Evolutionary conservation across 2,329 filamentous ascomycete species (phyloP).

Genomic region (Alternaria atra): DNA sequence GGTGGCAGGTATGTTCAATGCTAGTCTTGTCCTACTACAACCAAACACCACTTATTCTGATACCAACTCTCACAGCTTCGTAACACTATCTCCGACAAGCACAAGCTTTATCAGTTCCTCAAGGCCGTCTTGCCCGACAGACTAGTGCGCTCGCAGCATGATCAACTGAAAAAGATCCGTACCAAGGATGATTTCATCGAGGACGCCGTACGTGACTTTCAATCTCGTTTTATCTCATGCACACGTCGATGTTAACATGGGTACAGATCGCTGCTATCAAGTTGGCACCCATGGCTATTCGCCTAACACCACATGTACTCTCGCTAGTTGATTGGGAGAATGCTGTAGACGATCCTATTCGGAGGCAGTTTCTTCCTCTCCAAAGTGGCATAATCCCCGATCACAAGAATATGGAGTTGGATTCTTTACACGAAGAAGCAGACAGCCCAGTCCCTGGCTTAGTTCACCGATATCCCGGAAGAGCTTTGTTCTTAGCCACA

Average conservation of each 20-base stretch:
- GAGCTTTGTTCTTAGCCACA: slow-evolving; percentile 68
- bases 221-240: no score
- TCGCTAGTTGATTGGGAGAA: slow-evolving; percentile 68
- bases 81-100: slow-evolving; percentile 61
- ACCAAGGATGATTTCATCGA: slow-evolving; percentile 63
- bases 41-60: background rate
- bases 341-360: slow-evolving; percentile 67
- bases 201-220: slow-evolving; percentile 54
- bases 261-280: slow-evolving; percentile 57
- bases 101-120: slow-evolving; percentile 61
- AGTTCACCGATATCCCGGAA: slow-evolving; percentile 71
- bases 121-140: slow-evolving; percentile 59
- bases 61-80: slow-evolving; percentile 49
- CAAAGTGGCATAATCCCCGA: slow-evolving; percentile 63
- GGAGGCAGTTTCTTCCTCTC: slow-evolving; percentile 68
- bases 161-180: slow-evolving; percentile 51
- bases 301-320: slow-evolving; percentile 68
- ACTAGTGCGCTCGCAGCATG: slow-evolving; percentile 52
- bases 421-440: slow-evolving; percentile 66
- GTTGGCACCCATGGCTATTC: slow-evolving; percentile 66
- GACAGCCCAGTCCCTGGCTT: slow-evolving; percentile 67
- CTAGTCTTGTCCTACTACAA: background rate
- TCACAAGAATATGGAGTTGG: slow-evolving; percentile 63
- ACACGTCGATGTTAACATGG: background rate
- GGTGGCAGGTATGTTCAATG: slow-evolving; percentile 62